Evolutionary conservation across 1,139 yeast genomes (phyloP).

Genomic region (Blastobotrys buckinghamii): DNA sequence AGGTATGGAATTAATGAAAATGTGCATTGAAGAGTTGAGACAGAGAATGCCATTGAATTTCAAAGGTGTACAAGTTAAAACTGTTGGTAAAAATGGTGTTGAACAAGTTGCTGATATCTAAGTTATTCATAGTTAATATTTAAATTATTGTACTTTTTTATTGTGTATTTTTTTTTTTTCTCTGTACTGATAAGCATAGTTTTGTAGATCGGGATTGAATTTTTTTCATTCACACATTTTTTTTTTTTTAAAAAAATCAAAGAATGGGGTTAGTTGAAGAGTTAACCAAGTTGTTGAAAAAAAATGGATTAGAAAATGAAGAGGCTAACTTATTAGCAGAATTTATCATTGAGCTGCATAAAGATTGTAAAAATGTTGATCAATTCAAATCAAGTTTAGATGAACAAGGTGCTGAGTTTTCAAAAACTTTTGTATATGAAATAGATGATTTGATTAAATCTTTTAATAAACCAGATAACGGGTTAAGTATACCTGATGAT

Average conservation of each 20-base stretch:
- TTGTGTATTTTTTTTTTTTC: not conserved
- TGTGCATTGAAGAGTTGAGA: conserved; percentile 73
- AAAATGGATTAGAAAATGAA: conserved; percentile 33
- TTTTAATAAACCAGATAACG: conserved; percentile 11
- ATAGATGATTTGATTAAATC: conserved; percentile 34
- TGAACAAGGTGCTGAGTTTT: conserved; percentile 62
- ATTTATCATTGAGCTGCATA: conserved; percentile 48
- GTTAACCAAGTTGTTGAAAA: conserved; percentile 31
- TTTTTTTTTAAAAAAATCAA: not conserved
- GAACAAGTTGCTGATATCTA: conserved; percentile 41
- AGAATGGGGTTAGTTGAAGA: conserved; percentile 26
- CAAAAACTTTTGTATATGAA: conserved; percentile 38
- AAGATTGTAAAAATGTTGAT: conserved; percentile 21
- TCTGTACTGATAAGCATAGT: too few relatives aligned
- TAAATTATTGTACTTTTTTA: not conserved
- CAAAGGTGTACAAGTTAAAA: conserved; percentile 72
- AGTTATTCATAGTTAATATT: not conserved
- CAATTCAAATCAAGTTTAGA: conserved; percentile 42
- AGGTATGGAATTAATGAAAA: conserved; percentile 66
- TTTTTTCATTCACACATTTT: not conserved
- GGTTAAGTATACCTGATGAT: conserved; percentile 23
- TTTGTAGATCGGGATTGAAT: too few relatives aligned
- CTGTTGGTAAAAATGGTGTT: conserved; percentile 53
- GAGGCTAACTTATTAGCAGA: conserved; percentile 56
- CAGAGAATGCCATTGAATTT: conserved; percentile 93